phyloP scores from a whole-genome alignment of 2,329 filamentous ascomycete species.

The Mollisiaceae sp. region DNA sequence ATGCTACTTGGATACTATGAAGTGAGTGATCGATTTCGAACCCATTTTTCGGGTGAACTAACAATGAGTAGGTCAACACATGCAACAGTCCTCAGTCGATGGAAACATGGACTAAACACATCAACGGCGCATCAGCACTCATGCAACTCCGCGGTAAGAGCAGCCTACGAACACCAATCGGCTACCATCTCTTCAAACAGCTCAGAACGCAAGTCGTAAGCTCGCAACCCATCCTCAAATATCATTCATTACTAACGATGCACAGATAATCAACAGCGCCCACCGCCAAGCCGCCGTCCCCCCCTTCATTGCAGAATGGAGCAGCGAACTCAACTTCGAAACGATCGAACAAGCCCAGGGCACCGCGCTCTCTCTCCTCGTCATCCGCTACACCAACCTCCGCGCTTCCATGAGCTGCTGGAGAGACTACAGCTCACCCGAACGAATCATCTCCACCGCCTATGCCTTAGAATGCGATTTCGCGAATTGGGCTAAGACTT shows the following conservation, averaged over 20 bases:
- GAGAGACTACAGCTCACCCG: slow-evolving; percentile 33
- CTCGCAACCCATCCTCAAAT: neutral
- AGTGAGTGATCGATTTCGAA: slow-evolving; percentile 44
- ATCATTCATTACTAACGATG: slow-evolving; percentile 41
- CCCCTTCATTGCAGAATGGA: slow-evolving; percentile 52
- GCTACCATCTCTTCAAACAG: slow-evolving; percentile 59
- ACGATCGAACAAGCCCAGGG: slow-evolving; percentile 39
- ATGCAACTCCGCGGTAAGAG: slow-evolving; percentile 53
- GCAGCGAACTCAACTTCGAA: slow-evolving; percentile 37
- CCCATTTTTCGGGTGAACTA: neutral
- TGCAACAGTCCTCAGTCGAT: slow-evolving; percentile 47
- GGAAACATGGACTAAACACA: slow-evolving; percentile 58
- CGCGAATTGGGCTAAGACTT: slow-evolving; percentile 26
- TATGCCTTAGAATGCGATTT: slow-evolving; percentile 32
- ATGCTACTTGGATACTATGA: slow-evolving; percentile 38
- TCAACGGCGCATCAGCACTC: slow-evolving; percentile 56
- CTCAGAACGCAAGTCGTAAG: slow-evolving; percentile 45
- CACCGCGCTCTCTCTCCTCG: slow-evolving; percentile 47
- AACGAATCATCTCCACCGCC: slow-evolving; percentile 26
- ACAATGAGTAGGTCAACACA: slow-evolving; percentile 32
- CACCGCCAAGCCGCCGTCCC: slow-evolving; percentile 57
- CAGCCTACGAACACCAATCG: slow-evolving; percentile 54
- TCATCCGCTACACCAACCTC: slow-evolving; percentile 39
- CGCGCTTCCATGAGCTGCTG: slow-evolving; percentile 34
- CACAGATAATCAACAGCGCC: slow-evolving; percentile 54